Base-by-base conservation (phyloP, 73 alveolate species). In the Paramecium bursaria region DNA sequence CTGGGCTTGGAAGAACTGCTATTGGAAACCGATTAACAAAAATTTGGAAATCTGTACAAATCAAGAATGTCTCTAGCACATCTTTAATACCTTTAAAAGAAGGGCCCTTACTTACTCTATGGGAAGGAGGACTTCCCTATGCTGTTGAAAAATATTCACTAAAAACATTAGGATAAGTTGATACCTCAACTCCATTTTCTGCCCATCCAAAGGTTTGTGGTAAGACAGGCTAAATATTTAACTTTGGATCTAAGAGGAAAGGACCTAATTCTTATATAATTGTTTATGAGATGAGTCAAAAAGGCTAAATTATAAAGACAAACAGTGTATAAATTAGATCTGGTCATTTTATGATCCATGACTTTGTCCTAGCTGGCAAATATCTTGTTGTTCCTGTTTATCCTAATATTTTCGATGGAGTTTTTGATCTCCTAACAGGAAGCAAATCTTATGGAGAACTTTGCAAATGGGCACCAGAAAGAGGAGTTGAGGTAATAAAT, bases 41-140 rank as follows among this genome's bases (percentile, higher is more conserved):
- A 42, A 67, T 67, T 30, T 67, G 26, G 50, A 67, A 67, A 21
- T 35, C 53, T 67, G 7, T 35, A 21, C 22, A 35, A 31, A 39
- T 42, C 35, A 67, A 67, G 46, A 67, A 67, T 67, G 44, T 23
- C 44, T 53, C 82, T 14, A 67, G 44, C 27, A 67, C 82, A 19
- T 67, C 82, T 0, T 53, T 67, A 42, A 39, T 67, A 67, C 82
- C 82, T 15, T 67, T 67, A 22, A 67, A 7, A 10, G 21, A 42
- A 31, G 82, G 82, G 10, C 33, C 26, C 17, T 46, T 67, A 11
- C 22, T 67, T 21, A 57, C 82, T 7, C 7, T 67, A 67, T 67
- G 82, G 82, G 82, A 67, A 67, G 82, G 82, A 14, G 82, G 57
- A 67, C 44, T 67, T 19, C 82, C 82, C 1, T 39, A 53, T 15